Conservation (phyloP, 1,284 basidiomycete genomes). For the Coniferiporia sulphurascens region DNA sequence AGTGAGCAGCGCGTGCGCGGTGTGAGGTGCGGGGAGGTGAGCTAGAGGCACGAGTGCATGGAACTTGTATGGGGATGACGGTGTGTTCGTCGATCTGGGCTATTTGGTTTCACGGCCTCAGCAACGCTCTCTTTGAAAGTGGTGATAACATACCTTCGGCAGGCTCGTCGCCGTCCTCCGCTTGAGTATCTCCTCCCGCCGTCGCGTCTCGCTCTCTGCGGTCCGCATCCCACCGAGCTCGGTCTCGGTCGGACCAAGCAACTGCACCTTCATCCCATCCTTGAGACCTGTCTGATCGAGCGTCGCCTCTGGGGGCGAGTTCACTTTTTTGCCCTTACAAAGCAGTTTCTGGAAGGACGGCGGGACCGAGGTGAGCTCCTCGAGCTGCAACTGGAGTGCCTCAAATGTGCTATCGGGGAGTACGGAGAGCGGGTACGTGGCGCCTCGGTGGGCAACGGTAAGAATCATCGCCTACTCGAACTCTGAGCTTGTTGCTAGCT, state of each 20-base stretch:
- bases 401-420: conserved; percentile 42
- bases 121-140: neutral
- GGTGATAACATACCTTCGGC: conserved; percentile 44
- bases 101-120: conserved; percentile 25
- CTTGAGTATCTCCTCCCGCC: conserved; percentile 50
- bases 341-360: conserved; percentile 62
- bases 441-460: conserved; percentile 45
- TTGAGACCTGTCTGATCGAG: conserved; percentile 52
- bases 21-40: conserved; percentile 57
- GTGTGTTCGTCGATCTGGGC: conserved; percentile 39
- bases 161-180: conserved; percentile 54
- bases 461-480: conserved; percentile 10
- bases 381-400: conserved; percentile 43
- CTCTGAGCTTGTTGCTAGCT: neutral
- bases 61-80: conserved; percentile 47
- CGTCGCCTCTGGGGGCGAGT: conserved; percentile 31
- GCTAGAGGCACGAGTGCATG: conserved; percentile 55
- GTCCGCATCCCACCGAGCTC: conserved; percentile 51
- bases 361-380: conserved; percentile 61
- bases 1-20: conserved; percentile 47
- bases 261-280: conserved; percentile 57
- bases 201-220: conserved; percentile 52
- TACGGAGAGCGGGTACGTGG: conserved; percentile 39
- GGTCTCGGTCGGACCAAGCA: conserved; percentile 57
- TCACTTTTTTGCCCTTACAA: conserved; percentile 60